Conservation (phyloP, 2,329 filamentous ascomycete genomes). For the Aspergillus niger region DNA sequence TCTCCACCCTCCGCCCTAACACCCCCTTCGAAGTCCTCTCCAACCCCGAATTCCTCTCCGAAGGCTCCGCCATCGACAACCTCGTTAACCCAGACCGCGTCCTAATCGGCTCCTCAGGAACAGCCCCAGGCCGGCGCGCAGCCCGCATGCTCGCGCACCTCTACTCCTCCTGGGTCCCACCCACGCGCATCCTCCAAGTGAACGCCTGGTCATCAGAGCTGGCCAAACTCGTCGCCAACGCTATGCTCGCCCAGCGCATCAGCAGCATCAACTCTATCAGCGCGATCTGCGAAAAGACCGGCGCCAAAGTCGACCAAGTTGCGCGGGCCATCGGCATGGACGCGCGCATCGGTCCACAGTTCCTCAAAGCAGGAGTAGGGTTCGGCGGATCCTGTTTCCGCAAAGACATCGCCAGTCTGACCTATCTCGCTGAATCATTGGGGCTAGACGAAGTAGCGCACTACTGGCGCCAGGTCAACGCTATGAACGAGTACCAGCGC, state of each 20-base stretch:
- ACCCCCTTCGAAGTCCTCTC: conserved; percentile 74
- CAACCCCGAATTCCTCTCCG: conserved; percentile 79
- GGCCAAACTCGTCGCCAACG: conserved; percentile 76
- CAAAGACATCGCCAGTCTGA: conserved; percentile 74
- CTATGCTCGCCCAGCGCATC: conserved; percentile 77
- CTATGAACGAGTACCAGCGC: conserved; percentile 75
- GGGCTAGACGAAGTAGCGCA: conserved; percentile 70
- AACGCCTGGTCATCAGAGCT: conserved; percentile 79
- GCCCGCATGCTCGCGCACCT: conserved; percentile 65
- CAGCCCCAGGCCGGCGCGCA: conserved; percentile 61
- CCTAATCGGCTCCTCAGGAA: conserved; percentile 70
- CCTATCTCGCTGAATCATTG: conserved; percentile 71
- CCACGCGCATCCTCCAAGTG: conserved; percentile 67
- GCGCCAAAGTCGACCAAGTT: conserved; percentile 74
- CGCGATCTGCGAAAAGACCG: conserved; percentile 75
- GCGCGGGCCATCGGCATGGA: conserved; percentile 69
- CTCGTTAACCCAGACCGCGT: conserved; percentile 72
- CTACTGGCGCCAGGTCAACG: conserved; percentile 74
- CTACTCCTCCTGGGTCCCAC: conserved; percentile 71
- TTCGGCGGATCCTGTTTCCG: conserved; percentile 82
- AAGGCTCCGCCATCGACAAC: conserved; percentile 73
- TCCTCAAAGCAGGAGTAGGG: conserved; percentile 73
- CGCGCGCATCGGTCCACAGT: conserved; percentile 69
- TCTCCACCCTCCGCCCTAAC: conserved; percentile 54
- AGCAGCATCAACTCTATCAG: conserved; percentile 79